These are phyloP conservation scores for Trifolium fragiferum DNA, from an alignment of 306 rosid genomes.

Conservation along the genomic window DNA sequence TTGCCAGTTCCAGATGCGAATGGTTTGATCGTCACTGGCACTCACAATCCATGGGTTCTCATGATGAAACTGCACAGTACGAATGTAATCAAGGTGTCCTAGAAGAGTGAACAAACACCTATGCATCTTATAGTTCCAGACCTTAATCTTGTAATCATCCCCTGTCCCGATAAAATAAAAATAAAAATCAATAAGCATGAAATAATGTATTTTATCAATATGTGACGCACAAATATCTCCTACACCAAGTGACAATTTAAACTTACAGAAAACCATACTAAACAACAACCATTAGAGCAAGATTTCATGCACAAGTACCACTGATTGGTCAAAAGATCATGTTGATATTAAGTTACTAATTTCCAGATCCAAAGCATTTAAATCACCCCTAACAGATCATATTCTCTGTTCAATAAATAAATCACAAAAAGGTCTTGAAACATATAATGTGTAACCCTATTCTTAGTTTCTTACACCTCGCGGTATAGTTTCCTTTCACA, in stretches of 20 bases:
- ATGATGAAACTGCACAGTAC: constrained; percentile 96
- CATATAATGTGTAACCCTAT: constrained; percentile 27
- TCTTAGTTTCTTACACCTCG: constrained; percentile 29
- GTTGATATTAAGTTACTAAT: constrained; percentile 2
- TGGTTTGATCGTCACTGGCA: constrained; percentile 98
- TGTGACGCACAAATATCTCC: constrained; percentile 20
- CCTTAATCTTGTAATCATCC: constrained; percentile 98
- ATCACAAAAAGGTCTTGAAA: constrained; percentile 28
- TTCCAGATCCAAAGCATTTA: constrained; percentile 38
- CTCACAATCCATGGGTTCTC: constrained; percentile 97
- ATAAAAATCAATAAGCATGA: constrained; percentile 9
- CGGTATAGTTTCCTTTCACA: constrained; percentile 30
- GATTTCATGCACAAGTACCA: constrained; percentile 27
- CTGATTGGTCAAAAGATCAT: background rate
- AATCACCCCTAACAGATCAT: constrained; percentile 32
- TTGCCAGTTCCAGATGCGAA: constrained; percentile 99
- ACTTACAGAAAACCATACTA: constrained; percentile 13
- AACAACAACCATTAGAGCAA: constrained; percentile 25
- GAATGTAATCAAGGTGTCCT: constrained; percentile 97
- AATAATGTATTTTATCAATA: constrained; percentile 5
- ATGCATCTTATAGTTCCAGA: constrained; percentile 98
- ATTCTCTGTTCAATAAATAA: background rate
- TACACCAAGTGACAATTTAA: constrained; percentile 17
- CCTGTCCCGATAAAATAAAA: constrained; percentile 57
- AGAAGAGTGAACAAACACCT: constrained; percentile 93